Evolutionary conservation across 2,329 filamentous ascomycete species (phyloP), one percentile per base, ranked within the genome.

Genomic region (Hortaea werneckii): DNA sequence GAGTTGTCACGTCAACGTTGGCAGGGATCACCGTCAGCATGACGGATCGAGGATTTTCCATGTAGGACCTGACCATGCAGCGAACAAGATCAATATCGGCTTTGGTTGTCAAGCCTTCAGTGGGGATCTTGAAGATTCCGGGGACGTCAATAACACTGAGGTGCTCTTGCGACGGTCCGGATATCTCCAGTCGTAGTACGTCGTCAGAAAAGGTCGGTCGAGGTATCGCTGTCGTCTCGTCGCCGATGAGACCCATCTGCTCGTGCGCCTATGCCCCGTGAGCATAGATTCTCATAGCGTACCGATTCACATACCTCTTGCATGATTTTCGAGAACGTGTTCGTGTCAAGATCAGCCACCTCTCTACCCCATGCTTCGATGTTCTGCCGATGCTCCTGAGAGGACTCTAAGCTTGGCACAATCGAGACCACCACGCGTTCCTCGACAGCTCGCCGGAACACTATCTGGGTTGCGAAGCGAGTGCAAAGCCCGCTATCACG

Each of bases 401-500:
- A 43, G 2, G 54, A 50, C 12, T 53, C 37, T 7, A 27, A 40
- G 26, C 47, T 50, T 0, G 55, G 50, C 8, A 57, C 55, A 46
- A 57, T 55, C n/a, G 54, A 53, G n/a, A 56, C 49, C 1, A 29
- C 20, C 30, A 54, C 47, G 3, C 34, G 11, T 10, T 46, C 40
- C 6, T 28, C 26, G 2, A 35, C 29, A 6, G 50, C 46, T 35
- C 58, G 43, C 12, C 57, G 53, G 27, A 61, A 55, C 12, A 58
- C 50, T 29, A 61, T 48, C 46, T 61, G 52, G 5, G 58, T 61
- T 2, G 56, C 57, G 41, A 58, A 59, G 0, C 75, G 67, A 0
- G 79, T 82, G 55, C 77, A 80, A 0, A 77, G 48, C 13, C 65
- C 72, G 11, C 71, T 71, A 8, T 78, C 74, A 5, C 72, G 64